Base-by-base conservation (phyloP, 225 moss, liverwort and hornwort genomes). In the Physcomitrium patens region DNA sequence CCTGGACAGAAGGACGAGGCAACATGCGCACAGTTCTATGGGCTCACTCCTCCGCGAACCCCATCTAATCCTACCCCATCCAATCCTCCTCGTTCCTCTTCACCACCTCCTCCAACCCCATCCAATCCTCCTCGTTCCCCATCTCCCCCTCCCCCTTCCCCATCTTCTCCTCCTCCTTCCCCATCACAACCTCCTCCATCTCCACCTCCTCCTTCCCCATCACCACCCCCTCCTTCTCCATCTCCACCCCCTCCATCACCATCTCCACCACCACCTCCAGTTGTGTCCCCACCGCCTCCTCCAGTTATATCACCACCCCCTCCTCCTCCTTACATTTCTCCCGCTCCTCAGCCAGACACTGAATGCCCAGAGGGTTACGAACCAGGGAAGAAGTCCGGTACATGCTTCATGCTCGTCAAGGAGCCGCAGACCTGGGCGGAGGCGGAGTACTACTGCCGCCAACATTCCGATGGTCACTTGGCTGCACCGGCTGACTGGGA, bases 11-110 rank as follows among this genome's bases (percentile, higher is more conserved):
- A 94, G 48, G 51, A 84, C 2, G 17, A 47, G 0, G 65, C 72
- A 0, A 76, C 75, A 1, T 99, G 94, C 63, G 68, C 83, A 49
- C 86, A 91, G n/a, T 92, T 91, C 71, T 76, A 80, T 20, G 31
- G 31, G 14, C 72, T 3, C 49, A 4, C 42, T 13, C 75, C 43
- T 42, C 66, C 15, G 23, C 18, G 15, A 16, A 26, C 70, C 42
- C 65, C 75, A 24, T 63, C 70, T 41, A 67, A 55, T 13, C 52
- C 10, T 1, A 47, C 10, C 9, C 22, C 24, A 24, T 1, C 31
- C 31, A 37, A 37, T 37, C 31, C 31, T 37, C 31, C 31, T 37
- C 31, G 2, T 1, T 23, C 75, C 6, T 54, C 53, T 31, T 55
- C 75, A 16, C 14, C 69, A 11, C 77, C 64, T 20, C 52, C 64